Base-by-base conservation (phyloP, 1,284 basidiomycete species). In the Puccinia horiana region DNA sequence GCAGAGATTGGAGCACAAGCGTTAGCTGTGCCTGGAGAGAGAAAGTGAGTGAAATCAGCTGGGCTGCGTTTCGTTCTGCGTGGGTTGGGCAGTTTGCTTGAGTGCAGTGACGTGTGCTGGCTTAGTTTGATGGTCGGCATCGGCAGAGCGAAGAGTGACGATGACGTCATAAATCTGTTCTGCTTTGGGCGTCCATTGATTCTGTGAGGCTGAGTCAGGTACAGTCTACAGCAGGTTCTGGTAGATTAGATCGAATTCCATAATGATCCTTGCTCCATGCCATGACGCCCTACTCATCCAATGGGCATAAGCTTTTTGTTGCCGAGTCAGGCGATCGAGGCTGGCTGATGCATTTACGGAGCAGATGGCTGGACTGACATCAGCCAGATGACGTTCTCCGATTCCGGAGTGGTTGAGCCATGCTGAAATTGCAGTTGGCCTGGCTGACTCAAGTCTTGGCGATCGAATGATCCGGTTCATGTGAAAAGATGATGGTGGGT, bases 201-300 rank as follows among this genome's bases (percentile, higher is more conserved):
- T 84, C 76, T 63, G 37, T 61, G 12, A 20, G n/a, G n/a, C n/a
- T n/a, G n/a, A n/a, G n/a, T n/a, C n/a, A n/a, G n/a, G n/a, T n/a
- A n/a, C n/a, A n/a, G n/a, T n/a, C n/a, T n/a, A n/a, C n/a, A n/a
- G n/a, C n/a, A n/a, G n/a, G n/a, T n/a, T n/a, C n/a, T n/a, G n/a
- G n/a, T n/a, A n/a, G 20, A 40, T 16, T 49, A 44, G 79, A 44
- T 69, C 12, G 32, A 69, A 42, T 69, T 11, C 91, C 88, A 93
- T 92, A 83, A 94, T 92, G 86, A 94, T 92, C 67, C 92, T 89
- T 70, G 90, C 92, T 49, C 93, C 93, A 0, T 92, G 92, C 93
- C 93, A 94, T 65, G 47, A 49, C 37, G 82, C 54, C 70, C 83
- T 56, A 49, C 90, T 83, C 56, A 85, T 83, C 79, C 82, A 91